Conservation (phyloP, 2,329 filamentous ascomycete genomes). For the Nemania sp. region DNA sequence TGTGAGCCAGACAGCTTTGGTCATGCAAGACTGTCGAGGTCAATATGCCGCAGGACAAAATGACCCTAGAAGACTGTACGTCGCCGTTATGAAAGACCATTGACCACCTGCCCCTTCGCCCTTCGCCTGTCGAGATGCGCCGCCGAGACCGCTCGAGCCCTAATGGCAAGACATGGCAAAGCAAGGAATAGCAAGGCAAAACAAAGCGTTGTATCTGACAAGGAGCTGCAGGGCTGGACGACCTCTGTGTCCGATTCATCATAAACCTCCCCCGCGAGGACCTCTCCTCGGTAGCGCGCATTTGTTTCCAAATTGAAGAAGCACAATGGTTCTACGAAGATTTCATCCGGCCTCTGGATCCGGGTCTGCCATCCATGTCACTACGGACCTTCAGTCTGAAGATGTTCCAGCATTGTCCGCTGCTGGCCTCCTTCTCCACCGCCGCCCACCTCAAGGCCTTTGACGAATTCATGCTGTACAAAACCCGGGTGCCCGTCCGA, state of each 20-base stretch:
- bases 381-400: slow-evolving; percentile 83
- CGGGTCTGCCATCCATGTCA: slow-evolving; percentile 80
- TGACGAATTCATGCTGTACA: slow-evolving; percentile 90
- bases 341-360: slow-evolving; percentile 90
- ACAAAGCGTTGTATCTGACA: slow-evolving; percentile 30
- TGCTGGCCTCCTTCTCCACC: slow-evolving; percentile 78
- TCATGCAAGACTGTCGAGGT: slow-evolving; percentile 41
- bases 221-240: slow-evolving; percentile 76
- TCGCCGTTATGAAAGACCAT: slow-evolving; percentile 26
- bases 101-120: too few species aligned
- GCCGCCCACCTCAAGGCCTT: slow-evolving; percentile 82
- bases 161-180: too few species aligned
- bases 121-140: too few species aligned
- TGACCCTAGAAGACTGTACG: slow-evolving; percentile 88
- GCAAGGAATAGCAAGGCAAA: too few species aligned
- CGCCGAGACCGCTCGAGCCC: too few species aligned
- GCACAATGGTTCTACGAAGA: slow-evolving; percentile 99
- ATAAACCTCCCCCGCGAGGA: slow-evolving; percentile 95
- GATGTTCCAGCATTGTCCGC: slow-evolving; percentile 92
- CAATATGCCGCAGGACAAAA: slow-evolving; percentile 75
- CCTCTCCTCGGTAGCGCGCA: slow-evolving; percentile 83
- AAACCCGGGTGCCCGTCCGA: slow-evolving; percentile 88
- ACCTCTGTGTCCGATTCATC: slow-evolving; percentile 96
- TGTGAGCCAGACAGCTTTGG: slow-evolving; percentile 19
- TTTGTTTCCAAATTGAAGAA: slow-evolving; percentile 98